Evolutionary conservation across 2,329 filamentous ascomycete species (phyloP).

Genomic region (Penicillium thymicola): DNA sequence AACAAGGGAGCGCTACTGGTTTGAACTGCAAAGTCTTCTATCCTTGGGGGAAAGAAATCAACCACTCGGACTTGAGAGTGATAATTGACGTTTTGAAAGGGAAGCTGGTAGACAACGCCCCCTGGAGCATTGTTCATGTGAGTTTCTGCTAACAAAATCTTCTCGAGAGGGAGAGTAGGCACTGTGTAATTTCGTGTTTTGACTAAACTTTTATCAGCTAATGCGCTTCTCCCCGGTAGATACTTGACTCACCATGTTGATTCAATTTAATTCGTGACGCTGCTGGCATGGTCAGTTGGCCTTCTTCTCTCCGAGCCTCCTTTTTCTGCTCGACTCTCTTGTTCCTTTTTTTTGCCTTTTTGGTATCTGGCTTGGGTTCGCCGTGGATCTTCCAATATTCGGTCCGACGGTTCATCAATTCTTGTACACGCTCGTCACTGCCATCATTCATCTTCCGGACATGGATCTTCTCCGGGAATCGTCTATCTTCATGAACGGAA

Average conservation of each 20-base stretch:
- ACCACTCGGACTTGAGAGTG: constrained; percentile 70
- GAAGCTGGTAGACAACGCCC: constrained; percentile 51
- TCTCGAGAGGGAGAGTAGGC: constrained; percentile 39
- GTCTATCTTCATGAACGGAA: constrained; percentile 61
- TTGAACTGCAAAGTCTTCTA: constrained; percentile 67
- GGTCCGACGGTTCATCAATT: constrained; percentile 61
- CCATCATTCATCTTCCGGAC: constrained; percentile 53
- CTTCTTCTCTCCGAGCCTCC: constrained; percentile 30
- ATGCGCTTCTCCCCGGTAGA: neutral
- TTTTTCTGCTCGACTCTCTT: constrained; percentile 32
- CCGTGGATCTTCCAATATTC: constrained; percentile 59
- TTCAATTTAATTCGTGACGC: constrained; percentile 38
- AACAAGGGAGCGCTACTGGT: constrained; percentile 48
- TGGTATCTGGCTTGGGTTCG: constrained; percentile 36
- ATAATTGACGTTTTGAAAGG: constrained; percentile 73
- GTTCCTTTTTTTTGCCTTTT: constrained; percentile 34
- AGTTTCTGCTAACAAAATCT: constrained; percentile 49
- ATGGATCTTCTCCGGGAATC: constrained; percentile 53
- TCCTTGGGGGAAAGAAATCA: constrained; percentile 68
- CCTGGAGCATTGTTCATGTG: constrained; percentile 48
- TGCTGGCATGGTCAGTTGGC: constrained; percentile 22
- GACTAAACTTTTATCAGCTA: constrained; percentile 37
- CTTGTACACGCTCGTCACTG: constrained; percentile 50
- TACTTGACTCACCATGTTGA: constrained; percentile 39
- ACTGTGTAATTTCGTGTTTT: constrained; percentile 46